phyloP scores from a whole-genome alignment of 1,139 yeast species.

The Magnusiomyces tetraspermus region DNA sequence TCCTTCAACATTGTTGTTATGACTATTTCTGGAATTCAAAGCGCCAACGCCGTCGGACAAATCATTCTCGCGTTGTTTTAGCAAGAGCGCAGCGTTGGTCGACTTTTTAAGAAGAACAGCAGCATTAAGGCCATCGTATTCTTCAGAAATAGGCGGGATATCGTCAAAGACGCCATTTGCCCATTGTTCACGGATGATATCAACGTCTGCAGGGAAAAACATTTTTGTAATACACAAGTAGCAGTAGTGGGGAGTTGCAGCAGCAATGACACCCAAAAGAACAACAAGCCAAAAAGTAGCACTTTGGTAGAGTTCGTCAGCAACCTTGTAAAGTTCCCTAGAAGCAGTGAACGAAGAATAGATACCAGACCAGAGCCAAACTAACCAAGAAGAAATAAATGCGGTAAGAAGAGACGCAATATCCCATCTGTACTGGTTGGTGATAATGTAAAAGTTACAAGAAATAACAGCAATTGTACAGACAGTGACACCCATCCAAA shows the following conservation, averaged over 20 bases:
- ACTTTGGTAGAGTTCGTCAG: constrained; percentile 61
- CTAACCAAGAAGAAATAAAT: constrained; percentile 53
- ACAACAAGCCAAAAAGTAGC: constrained; percentile 75
- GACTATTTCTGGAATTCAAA: not conserved
- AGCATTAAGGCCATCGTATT: constrained; percentile 15
- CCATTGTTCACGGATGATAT: constrained; percentile 63
- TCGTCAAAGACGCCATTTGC: constrained; percentile 19
- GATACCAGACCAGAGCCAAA: constrained; percentile 86
- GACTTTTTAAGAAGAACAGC: constrained; percentile 8
- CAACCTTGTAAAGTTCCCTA: constrained; percentile 70
- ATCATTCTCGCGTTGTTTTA: not conserved
- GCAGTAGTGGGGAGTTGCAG: constrained; percentile 69
- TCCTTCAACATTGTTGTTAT: not conserved
- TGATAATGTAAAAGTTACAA: constrained; percentile 67
- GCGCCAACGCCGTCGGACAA: not conserved
- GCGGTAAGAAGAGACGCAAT: constrained; percentile 68
- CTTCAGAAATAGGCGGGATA: constrained; percentile 12
- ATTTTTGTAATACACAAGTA: constrained; percentile 54
- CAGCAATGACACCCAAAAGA: constrained; percentile 58
- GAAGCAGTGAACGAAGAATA: constrained; percentile 63
- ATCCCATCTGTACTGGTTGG: constrained; percentile 92
- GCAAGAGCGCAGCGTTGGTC: not conserved
- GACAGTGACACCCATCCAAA: constrained; percentile 71
- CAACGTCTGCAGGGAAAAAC: constrained; percentile 60
- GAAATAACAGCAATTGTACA: constrained; percentile 73